Conservation (phyloP, 371 early-diverging fungal genomes). For the Haplosporangium sp. region DNA sequence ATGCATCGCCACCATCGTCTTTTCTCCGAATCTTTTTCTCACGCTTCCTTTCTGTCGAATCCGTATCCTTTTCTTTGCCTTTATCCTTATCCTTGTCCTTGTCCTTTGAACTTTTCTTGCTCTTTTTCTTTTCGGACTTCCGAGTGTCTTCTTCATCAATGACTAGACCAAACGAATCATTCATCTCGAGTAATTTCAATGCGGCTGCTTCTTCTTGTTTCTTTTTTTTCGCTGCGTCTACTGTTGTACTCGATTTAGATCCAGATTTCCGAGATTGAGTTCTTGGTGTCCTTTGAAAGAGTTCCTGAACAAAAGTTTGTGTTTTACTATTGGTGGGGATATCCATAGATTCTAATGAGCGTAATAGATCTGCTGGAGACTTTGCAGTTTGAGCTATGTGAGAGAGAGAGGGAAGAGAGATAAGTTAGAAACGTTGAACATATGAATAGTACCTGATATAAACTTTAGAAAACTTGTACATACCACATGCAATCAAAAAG, state of each 20-base stretch:
- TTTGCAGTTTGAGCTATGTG: slow-evolving; percentile 67
- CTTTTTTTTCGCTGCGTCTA: slow-evolving; percentile 64
- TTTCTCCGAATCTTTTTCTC: slow-evolving; percentile 42
- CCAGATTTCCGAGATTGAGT: slow-evolving; percentile 30
- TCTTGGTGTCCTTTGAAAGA: slow-evolving; percentile 72
- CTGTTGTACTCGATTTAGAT: slow-evolving; percentile 46
- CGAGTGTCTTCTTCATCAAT: slow-evolving; percentile 62
- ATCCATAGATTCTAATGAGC: slow-evolving; percentile 67
- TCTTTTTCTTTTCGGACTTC: slow-evolving; percentile 34
- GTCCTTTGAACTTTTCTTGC: slow-evolving; percentile 33
- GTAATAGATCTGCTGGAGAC: slow-evolving; percentile 65
- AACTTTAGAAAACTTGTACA: not conserved
- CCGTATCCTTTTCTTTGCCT: slow-evolving; percentile 45
- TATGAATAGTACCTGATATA: not conserved
- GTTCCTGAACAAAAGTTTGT: slow-evolving; percentile 71
- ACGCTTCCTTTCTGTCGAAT: slow-evolving; percentile 31
- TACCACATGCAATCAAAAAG: slow-evolving; percentile 77
- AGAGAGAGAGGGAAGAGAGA: too few relatives aligned
- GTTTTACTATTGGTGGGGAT: slow-evolving; percentile 67
- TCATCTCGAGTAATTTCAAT: slow-evolving; percentile 66
- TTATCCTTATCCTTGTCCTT: slow-evolving; percentile 39
- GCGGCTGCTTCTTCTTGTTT: slow-evolving; percentile 62
- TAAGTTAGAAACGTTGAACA: too few relatives aligned
- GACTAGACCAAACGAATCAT: slow-evolving; percentile 66
- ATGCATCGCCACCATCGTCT: slow-evolving; percentile 62